Conservation (phyloP, 352 stramenopile species). For the Pythium rishiriense region DNA sequence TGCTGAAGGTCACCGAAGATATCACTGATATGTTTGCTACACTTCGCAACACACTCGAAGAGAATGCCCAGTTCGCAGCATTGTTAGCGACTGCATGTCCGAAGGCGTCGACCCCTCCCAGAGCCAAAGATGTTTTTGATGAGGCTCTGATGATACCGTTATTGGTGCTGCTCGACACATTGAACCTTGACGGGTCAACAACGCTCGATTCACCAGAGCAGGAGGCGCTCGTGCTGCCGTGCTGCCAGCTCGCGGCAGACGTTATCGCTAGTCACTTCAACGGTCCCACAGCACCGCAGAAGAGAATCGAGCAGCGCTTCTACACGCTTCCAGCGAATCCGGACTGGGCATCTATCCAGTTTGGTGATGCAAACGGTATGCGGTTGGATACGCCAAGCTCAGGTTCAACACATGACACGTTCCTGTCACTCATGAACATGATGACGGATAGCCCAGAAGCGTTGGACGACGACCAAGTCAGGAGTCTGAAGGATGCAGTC, state of each 20-base stretch:
- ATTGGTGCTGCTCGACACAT: constrained; percentile 31
- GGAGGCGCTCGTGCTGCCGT: not conserved
- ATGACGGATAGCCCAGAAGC: not conserved
- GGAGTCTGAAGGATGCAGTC: not conserved
- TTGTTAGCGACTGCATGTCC: not conserved
- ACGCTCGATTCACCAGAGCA: constrained; percentile 7
- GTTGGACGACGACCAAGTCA: not conserved
- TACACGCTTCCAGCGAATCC: constrained; percentile 1
- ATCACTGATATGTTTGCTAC: constrained; percentile 14
- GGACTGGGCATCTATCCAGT: not conserved
- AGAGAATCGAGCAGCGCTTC: not conserved
- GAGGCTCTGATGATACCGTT: constrained; percentile 29
- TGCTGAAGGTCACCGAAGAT: not conserved
- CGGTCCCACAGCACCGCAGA: not conserved
- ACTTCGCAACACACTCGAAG: constrained; percentile 29
- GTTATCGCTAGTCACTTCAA: not conserved
- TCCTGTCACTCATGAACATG: constrained; percentile 7
- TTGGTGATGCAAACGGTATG: not conserved
- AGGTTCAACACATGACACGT: not conserved
- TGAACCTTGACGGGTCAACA: constrained; percentile 27
- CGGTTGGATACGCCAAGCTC: not conserved
- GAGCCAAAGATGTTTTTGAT: not conserved
- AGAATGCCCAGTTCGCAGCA: not conserved
- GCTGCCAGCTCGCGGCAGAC: not conserved
- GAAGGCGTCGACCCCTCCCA: constrained; percentile 7